Evolutionary conservation across 2,329 filamentous ascomycete genomes (phyloP).

Genomic region (Aaosphaeria arxii): DNA sequence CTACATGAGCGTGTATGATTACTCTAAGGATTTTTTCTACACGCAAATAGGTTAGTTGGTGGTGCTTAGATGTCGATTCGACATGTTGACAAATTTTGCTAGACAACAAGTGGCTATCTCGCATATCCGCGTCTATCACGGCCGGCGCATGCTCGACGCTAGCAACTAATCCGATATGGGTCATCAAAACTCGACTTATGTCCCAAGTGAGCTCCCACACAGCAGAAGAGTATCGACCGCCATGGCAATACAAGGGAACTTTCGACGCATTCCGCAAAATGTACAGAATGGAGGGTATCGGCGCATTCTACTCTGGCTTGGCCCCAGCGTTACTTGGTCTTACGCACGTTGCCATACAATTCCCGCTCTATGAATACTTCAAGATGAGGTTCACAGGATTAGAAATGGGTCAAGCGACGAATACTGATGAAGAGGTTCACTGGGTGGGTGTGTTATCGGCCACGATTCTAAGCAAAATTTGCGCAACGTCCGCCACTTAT

Average conservation of each 20-base stretch:
- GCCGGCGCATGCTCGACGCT: slow-evolving; percentile 92
- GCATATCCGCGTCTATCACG: slow-evolving; percentile 84
- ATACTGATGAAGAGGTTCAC: slow-evolving; percentile 60
- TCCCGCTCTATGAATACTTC: slow-evolving; percentile 91
- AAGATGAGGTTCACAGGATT: slow-evolving; percentile 88
- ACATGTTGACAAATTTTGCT: slow-evolving; percentile 9
- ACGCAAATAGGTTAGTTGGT: slow-evolving; percentile 53
- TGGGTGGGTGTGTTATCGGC: slow-evolving; percentile 83
- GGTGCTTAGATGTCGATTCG: slow-evolving; percentile 21
- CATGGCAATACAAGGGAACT: slow-evolving; percentile 89
- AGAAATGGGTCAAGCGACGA: slow-evolving; percentile 72
- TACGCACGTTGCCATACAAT: slow-evolving; percentile 94
- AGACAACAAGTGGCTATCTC: slow-evolving; percentile 76
- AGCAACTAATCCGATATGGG: slow-evolving; percentile 97
- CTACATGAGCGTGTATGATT: slow-evolving; percentile 95
- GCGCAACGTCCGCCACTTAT: slow-evolving; percentile 93
- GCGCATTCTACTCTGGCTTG: slow-evolving; percentile 92
- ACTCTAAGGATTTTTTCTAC: slow-evolving; percentile 72
- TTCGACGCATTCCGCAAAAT: slow-evolving; percentile 92
- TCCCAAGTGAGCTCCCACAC: slow-evolving; percentile 70
- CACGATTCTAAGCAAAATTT: slow-evolving; percentile 89
- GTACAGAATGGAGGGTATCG: slow-evolving; percentile 84
- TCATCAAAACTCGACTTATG: slow-evolving; percentile 98
- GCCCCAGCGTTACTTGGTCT: slow-evolving; percentile 88
- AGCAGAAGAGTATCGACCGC: slow-evolving; percentile 57